Base-by-base conservation (phyloP, 2,329 filamentous ascomycete species). In the Teratosphaeria gauchensis region DNA sequence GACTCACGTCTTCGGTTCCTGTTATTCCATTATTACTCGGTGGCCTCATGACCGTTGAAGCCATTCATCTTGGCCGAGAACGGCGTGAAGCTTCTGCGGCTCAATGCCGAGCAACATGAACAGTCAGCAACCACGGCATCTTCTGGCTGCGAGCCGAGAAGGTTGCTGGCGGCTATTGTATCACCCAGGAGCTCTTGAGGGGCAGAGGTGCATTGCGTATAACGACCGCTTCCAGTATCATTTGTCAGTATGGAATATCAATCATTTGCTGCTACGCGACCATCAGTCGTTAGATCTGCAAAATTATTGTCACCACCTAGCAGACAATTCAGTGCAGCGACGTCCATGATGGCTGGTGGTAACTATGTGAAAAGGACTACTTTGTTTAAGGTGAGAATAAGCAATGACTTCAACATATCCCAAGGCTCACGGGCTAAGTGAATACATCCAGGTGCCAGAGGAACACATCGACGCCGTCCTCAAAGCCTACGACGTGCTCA, bases 301-400 rank as follows among this genome's bases (percentile, higher is more conserved):
- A 21, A 8, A 48, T 3, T n/a, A 48, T 19, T 48, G 5, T 48
- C 42, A 21, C n/a, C 9, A 6, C 5, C 42, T 16, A 48, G 42
- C 42, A 46, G 42, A 19, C n/a, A 7, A 19, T 48, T 48, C 9
- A 19, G 16, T 4, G 42, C 42, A 48, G 42, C 42, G 9, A 19
- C 14, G 33, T 9, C 19, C n/a, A 48, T n/a, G 19, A 48, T 48
- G 42, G 42, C 42, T 3, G n/a, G n/a, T 1, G 19, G 5, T 48
- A 7, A 1, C 6, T 63, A 67, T 24, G 75, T 81, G 61, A 77
- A 80, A 63, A 74, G 79, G 51, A 73, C 81, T 62, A 81, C 79
- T 14, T 71, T 81, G 60, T 82, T 82, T 75, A 81, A 81, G 62
- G 72, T 81, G 58, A 75, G 78, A 59, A 75, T 76, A 42, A 5